phyloP scores from a whole-genome alignment of 2,329 filamentous ascomycete species.

The Scedosporium minutisporum region DNA sequence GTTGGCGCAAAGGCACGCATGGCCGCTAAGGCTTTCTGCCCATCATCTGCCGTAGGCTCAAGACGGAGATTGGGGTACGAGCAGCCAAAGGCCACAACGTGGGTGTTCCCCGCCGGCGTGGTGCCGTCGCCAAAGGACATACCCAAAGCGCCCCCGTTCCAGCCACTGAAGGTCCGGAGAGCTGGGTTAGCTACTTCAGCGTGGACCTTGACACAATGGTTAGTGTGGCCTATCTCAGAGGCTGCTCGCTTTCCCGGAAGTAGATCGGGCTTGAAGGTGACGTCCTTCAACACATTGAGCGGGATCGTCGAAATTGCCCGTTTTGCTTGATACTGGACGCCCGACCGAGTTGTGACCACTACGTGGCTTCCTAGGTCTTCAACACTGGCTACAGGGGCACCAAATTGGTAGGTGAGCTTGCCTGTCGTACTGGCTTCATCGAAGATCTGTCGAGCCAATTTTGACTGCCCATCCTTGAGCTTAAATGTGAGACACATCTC shows the following conservation, averaged over 20 bases:
- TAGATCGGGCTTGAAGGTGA: conserved; percentile 31
- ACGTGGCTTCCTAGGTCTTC: background rate
- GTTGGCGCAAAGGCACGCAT: too few relatives aligned
- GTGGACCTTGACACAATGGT: conserved; percentile 35
- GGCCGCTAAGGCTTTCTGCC: too few relatives aligned
- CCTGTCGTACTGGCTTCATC: conserved; percentile 27
- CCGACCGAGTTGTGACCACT: background rate
- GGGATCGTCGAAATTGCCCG: conserved; percentile 32
- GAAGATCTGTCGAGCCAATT: conserved; percentile 34
- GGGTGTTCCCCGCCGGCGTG: too few relatives aligned
- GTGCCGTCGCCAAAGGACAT: too few relatives aligned
- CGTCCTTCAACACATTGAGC: conserved; percentile 30
- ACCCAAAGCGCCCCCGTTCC: too few relatives aligned
- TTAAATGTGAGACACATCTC: conserved; percentile 31
- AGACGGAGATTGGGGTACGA: too few relatives aligned
- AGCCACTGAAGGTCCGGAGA: conserved; percentile 30
- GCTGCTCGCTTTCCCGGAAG: conserved; percentile 24
- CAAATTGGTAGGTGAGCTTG: background rate
- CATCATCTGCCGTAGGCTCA: too few relatives aligned
- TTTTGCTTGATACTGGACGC: conserved; percentile 20
- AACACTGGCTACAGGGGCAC: background rate
- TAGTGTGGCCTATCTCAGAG: conserved; percentile 29
- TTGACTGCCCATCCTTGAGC: conserved; percentile 31
- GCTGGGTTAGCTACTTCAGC: conserved; percentile 30
- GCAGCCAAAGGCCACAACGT: too few relatives aligned